Evolutionary conservation across 2,329 filamentous ascomycete species (phyloP).

Genomic region (Beauveria brongniartii): DNA sequence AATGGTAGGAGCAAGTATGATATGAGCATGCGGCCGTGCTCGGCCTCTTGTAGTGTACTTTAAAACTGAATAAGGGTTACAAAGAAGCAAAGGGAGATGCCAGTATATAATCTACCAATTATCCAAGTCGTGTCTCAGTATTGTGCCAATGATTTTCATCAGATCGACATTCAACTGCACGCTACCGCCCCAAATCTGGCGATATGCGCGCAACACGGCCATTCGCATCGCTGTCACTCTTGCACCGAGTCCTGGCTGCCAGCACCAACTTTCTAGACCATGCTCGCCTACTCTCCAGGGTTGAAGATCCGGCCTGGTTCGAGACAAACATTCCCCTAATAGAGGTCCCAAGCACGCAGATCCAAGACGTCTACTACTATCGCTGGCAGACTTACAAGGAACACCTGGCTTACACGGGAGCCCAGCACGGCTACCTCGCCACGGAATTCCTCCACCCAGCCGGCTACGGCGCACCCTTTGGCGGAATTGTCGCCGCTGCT

Average conservation of each 20-base stretch:
- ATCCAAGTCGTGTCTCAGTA: neutral
- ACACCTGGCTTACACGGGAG: constrained; percentile 31
- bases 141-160: neutral
- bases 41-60: neutral
- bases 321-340: constrained; percentile 34
- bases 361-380: constrained; percentile 39
- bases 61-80: too few species aligned
- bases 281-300: constrained; percentile 13
- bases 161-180: neutral
- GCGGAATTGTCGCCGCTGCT: constrained; percentile 20
- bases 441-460: constrained; percentile 37
- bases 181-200: neutral
- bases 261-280: constrained; percentile 18
- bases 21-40: neutral
- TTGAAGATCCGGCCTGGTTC: constrained; percentile 21
- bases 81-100: neutral
- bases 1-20: neutral
- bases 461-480: constrained; percentile 15
- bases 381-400: constrained; percentile 32
- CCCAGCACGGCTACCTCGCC: constrained; percentile 32
- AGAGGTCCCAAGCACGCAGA: constrained; percentile 29
- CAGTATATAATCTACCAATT: neutral
- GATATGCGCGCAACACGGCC: neutral
- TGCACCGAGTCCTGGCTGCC: neutral
- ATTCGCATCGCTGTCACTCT: neutral